Percentiles rank a stretch among this genome's conserved stretches.
These are phyloP conservation scores for Talaromyces piceae DNA, from an alignment of 2,329 filamentous ascomycete species.

Conservation along the genomic window DNA sequence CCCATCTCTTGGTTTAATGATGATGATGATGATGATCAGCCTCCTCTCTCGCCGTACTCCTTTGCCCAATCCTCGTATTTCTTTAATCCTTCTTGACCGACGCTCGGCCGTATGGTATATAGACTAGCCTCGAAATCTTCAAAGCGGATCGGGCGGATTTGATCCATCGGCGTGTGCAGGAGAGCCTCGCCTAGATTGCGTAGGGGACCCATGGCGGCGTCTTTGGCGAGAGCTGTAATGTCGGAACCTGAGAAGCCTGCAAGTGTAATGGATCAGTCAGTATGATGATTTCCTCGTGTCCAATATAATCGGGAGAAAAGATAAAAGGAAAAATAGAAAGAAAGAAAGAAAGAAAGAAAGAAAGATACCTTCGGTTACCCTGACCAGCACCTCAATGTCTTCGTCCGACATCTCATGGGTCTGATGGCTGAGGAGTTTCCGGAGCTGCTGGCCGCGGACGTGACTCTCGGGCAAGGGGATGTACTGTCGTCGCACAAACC, in stretches of 20 bases:
- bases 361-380: conserved; percentile 70
- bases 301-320: no score
- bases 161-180: conserved; percentile 84
- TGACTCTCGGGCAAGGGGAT: conserved; percentile 84
- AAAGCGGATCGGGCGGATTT: conserved; percentile 80
- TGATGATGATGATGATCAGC: conserved; percentile 39
- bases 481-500: conserved; percentile 91
- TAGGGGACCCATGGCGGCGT: conserved; percentile 94
- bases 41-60: conserved; percentile 87
- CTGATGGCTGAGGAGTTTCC: conserved; percentile 74
- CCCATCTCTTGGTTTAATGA: background rate
- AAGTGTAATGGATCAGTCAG: background rate
- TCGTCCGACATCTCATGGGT: conserved; percentile 67
- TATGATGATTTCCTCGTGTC: conserved; percentile 8
- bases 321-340: background rate
- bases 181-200: conserved; percentile 83
- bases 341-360: background rate
- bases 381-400: conserved; percentile 69
- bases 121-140: conserved; percentile 80
- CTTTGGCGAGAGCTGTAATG: conserved; percentile 92
- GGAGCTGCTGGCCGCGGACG: conserved; percentile 71
- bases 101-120: conserved; percentile 77
- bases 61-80: conserved; percentile 91
- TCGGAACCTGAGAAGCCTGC: conserved; percentile 95
- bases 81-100: conserved; percentile 74